Evolutionary conservation across 2,329 filamentous ascomycete genomes (phyloP), one percentile per base, ranked within the genome.

Genomic region (Xylariaceae sp.): DNA sequence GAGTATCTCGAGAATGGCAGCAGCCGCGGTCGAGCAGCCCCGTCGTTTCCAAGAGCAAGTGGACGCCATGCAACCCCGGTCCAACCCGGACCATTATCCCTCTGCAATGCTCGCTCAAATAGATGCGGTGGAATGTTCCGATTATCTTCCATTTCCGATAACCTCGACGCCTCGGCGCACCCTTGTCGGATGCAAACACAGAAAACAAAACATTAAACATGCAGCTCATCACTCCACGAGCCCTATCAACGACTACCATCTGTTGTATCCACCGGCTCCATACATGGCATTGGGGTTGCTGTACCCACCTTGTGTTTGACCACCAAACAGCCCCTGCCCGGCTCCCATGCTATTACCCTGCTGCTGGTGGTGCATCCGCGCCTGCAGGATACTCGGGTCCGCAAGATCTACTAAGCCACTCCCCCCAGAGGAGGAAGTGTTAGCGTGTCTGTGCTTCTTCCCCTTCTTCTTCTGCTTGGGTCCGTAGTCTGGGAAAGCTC

Each of bases 391-490:
- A 85, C 91, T 96, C 84, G 93, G 93, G 91, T 97, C 92, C 84
- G 90, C 91, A 92, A 96, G 91, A 95, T 97, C 92, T 82, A 95
- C 92, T 93, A 97, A 87, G 83, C 90, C 92, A 90, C 91, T 90
- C 86, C 92, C 92, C 83, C 89, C 89, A 87, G 92, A 96, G 87
- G 93, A 97, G 90, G 92, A 96, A 93, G 93, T 97, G 91, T 97
- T 96, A 94, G 92, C 93, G 88, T 97, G 92, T 88, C 92, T 95
- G 85, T 97, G 93, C 91, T 97, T 97, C 87, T 96, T 97, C 83
- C 92, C 92, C 91, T 96, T 96, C 87, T 96, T 97, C 88, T 96
- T 96, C 86, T 95, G 92, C 88, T 96, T 95, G 81, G 90, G 88
- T 80, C 89, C 89, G 80, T 88, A 87, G 76, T 96, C 92, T 87